Conservation (phyloP, 495 filamentous ascomycete species). For the Hypoxylon fragiforme region DNA sequence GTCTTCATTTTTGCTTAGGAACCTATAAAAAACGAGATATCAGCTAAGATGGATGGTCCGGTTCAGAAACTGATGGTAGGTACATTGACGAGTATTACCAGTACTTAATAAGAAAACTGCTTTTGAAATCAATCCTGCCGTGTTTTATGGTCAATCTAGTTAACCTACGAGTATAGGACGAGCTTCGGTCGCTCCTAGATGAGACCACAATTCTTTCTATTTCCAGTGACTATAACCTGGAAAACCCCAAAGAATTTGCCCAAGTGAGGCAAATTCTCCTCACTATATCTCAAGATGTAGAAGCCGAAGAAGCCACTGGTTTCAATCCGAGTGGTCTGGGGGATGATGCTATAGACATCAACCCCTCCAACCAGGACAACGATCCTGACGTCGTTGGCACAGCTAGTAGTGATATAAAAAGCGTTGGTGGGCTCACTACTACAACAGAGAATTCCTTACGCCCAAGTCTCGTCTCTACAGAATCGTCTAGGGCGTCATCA, state of each 20-base stretch:
- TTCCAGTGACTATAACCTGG: conserved; percentile 64
- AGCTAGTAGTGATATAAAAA: conserved; percentile 29
- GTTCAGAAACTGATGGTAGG: conserved; percentile 27
- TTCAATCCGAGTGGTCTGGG: conserved; percentile 81
- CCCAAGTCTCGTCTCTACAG: conserved; percentile 15
- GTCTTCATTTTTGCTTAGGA: background rate
- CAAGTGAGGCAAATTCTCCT: conserved; percentile 59
- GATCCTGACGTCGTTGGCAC: conserved; percentile 7
- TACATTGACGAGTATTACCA: no score
- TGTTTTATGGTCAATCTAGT: no score
- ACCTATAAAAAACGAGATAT: background rate
- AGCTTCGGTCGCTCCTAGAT: conserved; percentile 43
- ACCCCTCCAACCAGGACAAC: conserved; percentile 11
- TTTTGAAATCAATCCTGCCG: no score
- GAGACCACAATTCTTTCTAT: conserved; percentile 66
- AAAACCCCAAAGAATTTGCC: conserved; percentile 50
- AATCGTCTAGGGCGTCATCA: conserved; percentile 18
- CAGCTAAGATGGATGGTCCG: conserved; percentile 22
- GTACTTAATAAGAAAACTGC: no score
- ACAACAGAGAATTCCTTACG: conserved; percentile 32
- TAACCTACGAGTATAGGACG: conserved; percentile 23
- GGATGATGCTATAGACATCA: conserved; percentile 31
- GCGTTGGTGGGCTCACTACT: conserved; percentile 23
- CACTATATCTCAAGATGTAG: conserved; percentile 60
- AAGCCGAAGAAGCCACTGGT: conserved; percentile 65